Evolutionary conservation across 2,329 filamentous ascomycete genomes (phyloP), one percentile per base, ranked within the genome.

Genomic region (Diplodia scrobiculata): DNA sequence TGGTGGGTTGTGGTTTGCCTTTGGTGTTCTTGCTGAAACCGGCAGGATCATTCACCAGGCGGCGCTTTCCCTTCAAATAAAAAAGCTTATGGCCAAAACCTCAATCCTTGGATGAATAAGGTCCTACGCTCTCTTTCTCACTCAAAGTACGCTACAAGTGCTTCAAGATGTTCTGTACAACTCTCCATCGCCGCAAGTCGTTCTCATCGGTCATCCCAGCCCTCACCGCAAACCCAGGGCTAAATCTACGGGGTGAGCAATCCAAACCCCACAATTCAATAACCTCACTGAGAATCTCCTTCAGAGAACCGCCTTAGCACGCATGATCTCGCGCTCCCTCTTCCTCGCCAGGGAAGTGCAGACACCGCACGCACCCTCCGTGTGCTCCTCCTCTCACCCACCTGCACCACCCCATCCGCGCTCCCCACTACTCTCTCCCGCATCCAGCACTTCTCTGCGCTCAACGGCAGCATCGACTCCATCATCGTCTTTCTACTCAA

Each of bases 101-200:
- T 38, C 52, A 32, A 19, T 11, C 10, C 17, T 38, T 41, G 48
- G 29, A 29, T 50, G 14, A 21, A 47, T 4, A 64, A 34, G 14
- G 9, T 10, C 27, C 38, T n/a, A 36, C 34, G 10, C 34, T 29
- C 5, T 4, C 36, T n/a, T 1, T 9, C 38, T 29, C 5, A 25
- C 19, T 14, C 2, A 27, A 25, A 27, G 5, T 17, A 51, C 19
- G 21, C 10, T 13, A 1, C 4, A 27, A 13, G 3, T 51, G 41
- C 41, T 27, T 51, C 19, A 29, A 1, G 47, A 79, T 77, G 74
- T 82, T 82, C 71, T 79, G 77, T 69, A 72, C 74, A n/a, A 74
- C 73, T 17, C 76, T 82, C 13, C 76, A 77, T 13, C 70, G 72
- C 34, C 77, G 78, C 25, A 70, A 75, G 5, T 73, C 80, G 34